phyloP scores from a whole-genome alignment of 2,329 filamentous ascomycete genomes.

The Xylariales sp. region DNA sequence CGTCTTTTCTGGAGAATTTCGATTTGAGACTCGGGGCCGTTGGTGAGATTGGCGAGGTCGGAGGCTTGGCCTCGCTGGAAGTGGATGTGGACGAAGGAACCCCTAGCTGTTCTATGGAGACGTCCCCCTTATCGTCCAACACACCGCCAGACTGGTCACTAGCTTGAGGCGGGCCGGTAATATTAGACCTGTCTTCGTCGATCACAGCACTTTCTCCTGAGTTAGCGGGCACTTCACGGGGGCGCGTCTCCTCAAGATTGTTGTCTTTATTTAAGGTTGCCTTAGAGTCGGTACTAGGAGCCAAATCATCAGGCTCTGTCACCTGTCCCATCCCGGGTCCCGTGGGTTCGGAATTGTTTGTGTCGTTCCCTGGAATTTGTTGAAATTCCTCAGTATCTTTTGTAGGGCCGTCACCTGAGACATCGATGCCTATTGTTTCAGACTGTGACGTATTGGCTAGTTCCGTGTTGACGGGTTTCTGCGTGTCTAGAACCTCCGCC shows the following conservation, averaged over 20 bases:
- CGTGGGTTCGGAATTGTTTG: conserved; percentile 36
- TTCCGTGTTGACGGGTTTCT: conserved; percentile 26
- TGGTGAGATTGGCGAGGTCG: conserved; percentile 41
- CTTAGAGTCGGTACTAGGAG: conserved; percentile 6
- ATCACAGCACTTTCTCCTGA: conserved; percentile 1
- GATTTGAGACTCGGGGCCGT: conserved; percentile 54
- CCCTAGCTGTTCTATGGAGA: conserved; percentile 42
- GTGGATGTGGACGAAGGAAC: conserved; percentile 47
- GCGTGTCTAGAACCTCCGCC: conserved; percentile 26
- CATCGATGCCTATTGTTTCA: conserved; percentile 38
- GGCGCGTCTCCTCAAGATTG: conserved; percentile 3
- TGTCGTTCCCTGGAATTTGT: conserved; percentile 41
- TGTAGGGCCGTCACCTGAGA: conserved; percentile 37
- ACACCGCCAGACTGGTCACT: conserved; percentile 6
- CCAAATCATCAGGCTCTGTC: conserved; percentile 36
- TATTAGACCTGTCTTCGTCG: conserved; percentile 19
- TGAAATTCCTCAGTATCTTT: conserved; percentile 41
- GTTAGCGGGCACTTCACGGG: conserved; percentile 13
- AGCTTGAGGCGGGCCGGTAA: conserved; percentile 5
- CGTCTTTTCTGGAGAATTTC: conserved; percentile 58
- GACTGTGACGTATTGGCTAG: conserved; percentile 30
- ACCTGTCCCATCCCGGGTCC: conserved; percentile 34
- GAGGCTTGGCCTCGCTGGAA: conserved; percentile 43
- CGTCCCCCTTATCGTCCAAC: conserved; percentile 35
- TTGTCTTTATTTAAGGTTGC: conserved; percentile 11